A percentile compares a stretch with the other conserved stretches of the same genome.
Evolutionary conservation across 768 basidiomycete species (phyloP).

Genomic region (Termitomyces sp.): DNA sequence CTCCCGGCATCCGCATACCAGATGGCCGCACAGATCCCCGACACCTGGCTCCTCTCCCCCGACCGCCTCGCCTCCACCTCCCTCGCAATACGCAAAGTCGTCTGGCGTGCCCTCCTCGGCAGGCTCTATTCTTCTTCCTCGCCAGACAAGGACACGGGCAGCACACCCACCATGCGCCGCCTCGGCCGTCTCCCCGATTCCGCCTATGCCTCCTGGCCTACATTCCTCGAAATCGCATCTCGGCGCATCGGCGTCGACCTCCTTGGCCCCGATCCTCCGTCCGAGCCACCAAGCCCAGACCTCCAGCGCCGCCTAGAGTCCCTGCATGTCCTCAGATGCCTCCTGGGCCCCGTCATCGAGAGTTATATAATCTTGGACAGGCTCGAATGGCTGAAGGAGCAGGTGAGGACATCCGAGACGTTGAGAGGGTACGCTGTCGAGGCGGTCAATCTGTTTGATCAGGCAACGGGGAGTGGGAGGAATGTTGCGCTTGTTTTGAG

Average conservation of each 20-base stretch:
- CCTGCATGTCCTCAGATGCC: constrained; percentile 63
- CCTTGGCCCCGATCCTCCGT: neutral
- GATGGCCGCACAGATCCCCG: constrained; percentile 67
- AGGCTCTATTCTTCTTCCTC: constrained; percentile 5
- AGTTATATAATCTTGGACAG: constrained; percentile 61
- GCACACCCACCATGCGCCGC: constrained; percentile 33
- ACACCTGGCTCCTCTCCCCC: constrained; percentile 47
- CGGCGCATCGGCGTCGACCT: constrained; percentile 23
- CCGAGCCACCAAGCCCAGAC: constrained; percentile 11
- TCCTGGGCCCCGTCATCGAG: constrained; percentile 66
- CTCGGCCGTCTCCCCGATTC: constrained; percentile 45
- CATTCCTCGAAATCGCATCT: constrained; percentile 32
- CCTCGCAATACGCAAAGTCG: constrained; percentile 62
- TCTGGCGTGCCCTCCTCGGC: constrained; percentile 63
- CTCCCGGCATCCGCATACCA: constrained; percentile 54
- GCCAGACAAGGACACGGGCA: constrained; percentile 23
- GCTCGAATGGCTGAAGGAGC: constrained; percentile 46
- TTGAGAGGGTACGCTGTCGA: constrained; percentile 23
- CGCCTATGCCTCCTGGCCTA: constrained; percentile 44
- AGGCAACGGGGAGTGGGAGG: constrained; percentile 64
- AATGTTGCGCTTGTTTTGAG: constrained; percentile 61
- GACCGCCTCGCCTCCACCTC: constrained; percentile 27
- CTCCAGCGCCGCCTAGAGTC: constrained; percentile 43
- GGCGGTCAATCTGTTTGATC: constrained; percentile 67
- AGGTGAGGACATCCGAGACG: constrained; percentile 18